Evolutionary conservation across 768 basidiomycete species (phyloP), one percentile per base, ranked within the genome.

Genomic region (Mycena haematopus): DNA sequence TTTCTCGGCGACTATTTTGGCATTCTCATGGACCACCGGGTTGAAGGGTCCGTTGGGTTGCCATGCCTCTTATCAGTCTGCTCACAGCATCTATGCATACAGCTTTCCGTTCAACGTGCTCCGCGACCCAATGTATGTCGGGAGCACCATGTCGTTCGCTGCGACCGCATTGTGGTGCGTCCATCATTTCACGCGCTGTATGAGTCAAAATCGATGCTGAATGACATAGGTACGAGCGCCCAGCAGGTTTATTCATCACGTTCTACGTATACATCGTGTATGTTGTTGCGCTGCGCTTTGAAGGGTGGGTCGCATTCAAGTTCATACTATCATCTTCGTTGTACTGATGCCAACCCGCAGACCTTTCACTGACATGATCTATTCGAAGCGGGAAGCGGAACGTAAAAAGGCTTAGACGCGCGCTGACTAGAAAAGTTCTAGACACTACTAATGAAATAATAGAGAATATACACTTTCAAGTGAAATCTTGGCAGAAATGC

Each of bases 61-160:
- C 47, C 44, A 17, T 52, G n/a, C 52, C 19, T 50, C 31, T 36
- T 33, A 1, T 36, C 42, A 1, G 15, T 10, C 33, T 14, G 19
- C 38, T 42, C 31, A 21, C 40, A 52, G 19, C 8, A 33, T 29
- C 27, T 17, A 17, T 64, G 21, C 46, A 29, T 31, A 49, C 61
- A 85, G 84, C 22, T 99, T 99, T 81, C 96, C 96, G 0, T 99
- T 98, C 83, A 96, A 96, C 73, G 84, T 97, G 50, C 81, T 96
- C 44, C 82, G 86, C 21, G 90, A 97, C 74, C 96, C 96, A 0
- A 99, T 99, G 96, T 99, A 99, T 72, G 91, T 95, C 49, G 96
- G 96, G 9, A 94, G 91, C 71, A 95, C 95, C 6, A 78, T 99
- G 79, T 92, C 89, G 73, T 98, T 98, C 77, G 77, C 86, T 38